Conservation (phyloP, 2,329 filamentous ascomycete species). For the Alternaria novae-zelandiae region DNA sequence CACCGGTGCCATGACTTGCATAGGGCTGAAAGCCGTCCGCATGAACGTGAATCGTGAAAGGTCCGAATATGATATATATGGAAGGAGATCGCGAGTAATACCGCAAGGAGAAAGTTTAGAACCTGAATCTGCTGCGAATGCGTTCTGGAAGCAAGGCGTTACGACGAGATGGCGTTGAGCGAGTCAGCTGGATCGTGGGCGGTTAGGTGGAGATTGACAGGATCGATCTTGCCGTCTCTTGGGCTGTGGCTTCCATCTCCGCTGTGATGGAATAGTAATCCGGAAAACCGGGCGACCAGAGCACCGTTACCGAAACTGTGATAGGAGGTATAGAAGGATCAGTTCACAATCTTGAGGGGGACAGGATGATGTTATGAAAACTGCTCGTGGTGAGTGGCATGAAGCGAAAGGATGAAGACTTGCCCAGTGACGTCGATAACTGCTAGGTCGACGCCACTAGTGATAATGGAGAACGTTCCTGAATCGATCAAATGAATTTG, state of each 20-base stretch:
- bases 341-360: not conserved
- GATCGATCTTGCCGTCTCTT: not conserved
- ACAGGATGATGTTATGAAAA: not conserved
- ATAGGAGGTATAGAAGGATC: not conserved
- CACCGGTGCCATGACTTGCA: not conserved
- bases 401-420: not conserved
- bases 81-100: not conserved
- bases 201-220: not conserved
- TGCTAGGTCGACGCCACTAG: not conserved
- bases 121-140: not conserved
- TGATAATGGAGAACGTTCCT: not conserved
- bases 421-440: not conserved
- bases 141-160: not conserved
- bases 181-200: not conserved
- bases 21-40: not conserved
- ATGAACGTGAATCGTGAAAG: not conserved
- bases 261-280: not conserved
- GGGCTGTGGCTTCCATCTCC: not conserved
- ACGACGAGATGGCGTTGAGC: not conserved
- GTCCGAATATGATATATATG: not conserved
- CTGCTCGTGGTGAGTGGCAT: not conserved
- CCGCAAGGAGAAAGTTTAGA: not conserved
- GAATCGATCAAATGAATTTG: not conserved
- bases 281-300: not conserved
- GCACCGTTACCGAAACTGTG: not conserved